Base-by-base conservation (phyloP, 106 monocot species). In the Dioscorea zingiberensis region DNA sequence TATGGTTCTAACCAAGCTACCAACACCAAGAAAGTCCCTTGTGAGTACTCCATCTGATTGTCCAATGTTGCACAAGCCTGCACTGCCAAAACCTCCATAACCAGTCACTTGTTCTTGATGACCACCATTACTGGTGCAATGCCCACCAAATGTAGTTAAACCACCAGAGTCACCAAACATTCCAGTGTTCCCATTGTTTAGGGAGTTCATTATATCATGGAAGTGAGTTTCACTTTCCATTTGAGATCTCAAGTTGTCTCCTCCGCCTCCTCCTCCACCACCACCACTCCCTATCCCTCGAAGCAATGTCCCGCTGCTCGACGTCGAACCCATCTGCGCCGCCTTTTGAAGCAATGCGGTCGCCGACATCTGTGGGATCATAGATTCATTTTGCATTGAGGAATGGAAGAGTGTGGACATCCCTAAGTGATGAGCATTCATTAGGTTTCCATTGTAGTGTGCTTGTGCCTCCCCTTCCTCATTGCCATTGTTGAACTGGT, bases 361-460 rank as follows among this genome's bases (percentile, higher is more conserved):
- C 18, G 94, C 90, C 1, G 94, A 94, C 94, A 94, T 94, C 65
- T 97, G 95, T 21, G 88, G 88, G 27, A 88, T 79, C n/a, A 70
- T 56, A 1, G 78, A 44, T 2, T 77, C 84, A 30, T 67, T 71
- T 7, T 77, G 76, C 18, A 69, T 48, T 15, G 81, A 56, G 29
- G 74, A 48, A 71, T 80, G 69, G 25, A 55, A 68, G 49, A 80
- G 47, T 54, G 76, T 66, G 10, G 71, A 60, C 27, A 80, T 48
- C 27, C 71, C 61, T 3, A 46, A 17, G 47, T 27, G 49, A 25
- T 83, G 76, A 26, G 78, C 76, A 32, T 74, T 68, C 65, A 90
- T 74, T 0, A 83, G 26, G 25, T 76, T 83, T 6, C 88, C 85
- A 2, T 76, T 44, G 65, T 78, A 88, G 57, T 83, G 66, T 13